Percentiles rank a stretch among this genome's conserved stretches.
These are phyloP conservation scores for Avena eriantha DNA, from an alignment of 176 grass and related monocot genomes.

Conservation along the genomic window DNA sequence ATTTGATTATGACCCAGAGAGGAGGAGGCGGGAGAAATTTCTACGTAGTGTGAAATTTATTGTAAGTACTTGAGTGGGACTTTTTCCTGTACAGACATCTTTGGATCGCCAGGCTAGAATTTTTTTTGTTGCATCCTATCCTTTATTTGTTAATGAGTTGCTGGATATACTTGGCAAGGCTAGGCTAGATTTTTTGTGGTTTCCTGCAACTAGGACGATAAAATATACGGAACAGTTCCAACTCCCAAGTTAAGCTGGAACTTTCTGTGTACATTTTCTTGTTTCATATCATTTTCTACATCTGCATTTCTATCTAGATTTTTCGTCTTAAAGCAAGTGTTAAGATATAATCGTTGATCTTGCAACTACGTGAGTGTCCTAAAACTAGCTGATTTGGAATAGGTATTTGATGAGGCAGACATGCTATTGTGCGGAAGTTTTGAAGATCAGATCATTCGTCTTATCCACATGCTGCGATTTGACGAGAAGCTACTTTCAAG, in stretches of 20 bases:
- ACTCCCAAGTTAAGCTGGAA: slow-evolving; percentile 9
- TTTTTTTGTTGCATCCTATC: not conserved
- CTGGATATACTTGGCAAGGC: slow-evolving; percentile 9
- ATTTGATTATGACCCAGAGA: slow-evolving; percentile 88
- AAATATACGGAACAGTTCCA: not conserved
- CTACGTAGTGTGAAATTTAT: slow-evolving; percentile 77
- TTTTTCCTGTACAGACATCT: not conserved
- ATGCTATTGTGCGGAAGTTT: slow-evolving; percentile 99
- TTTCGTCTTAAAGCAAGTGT: slow-evolving; percentile 18
- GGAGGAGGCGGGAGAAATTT: slow-evolving; percentile 68
- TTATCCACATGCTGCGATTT: slow-evolving; percentile 96
- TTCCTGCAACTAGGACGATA: slow-evolving; percentile 2
- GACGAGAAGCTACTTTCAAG: slow-evolving; percentile 88
- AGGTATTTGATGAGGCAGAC: slow-evolving; percentile 99
- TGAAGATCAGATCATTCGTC: slow-evolving; percentile 78
- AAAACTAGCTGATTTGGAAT: slow-evolving; percentile 44
- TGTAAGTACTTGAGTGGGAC: slow-evolving; percentile 51
- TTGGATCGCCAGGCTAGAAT: not conserved
- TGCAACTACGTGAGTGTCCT: not conserved
- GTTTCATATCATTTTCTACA: slow-evolving; percentile 22
- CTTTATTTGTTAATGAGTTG: slow-evolving; percentile 19
- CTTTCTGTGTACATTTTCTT: slow-evolving; percentile 25
- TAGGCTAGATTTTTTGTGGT: not conserved
- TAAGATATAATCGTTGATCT: slow-evolving; percentile 12
- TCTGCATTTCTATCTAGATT: not conserved